These are phyloP conservation scores for Aspergillus hortae DNA, from an alignment of 2,329 filamentous ascomycete genomes.

Conservation along the genomic window DNA sequence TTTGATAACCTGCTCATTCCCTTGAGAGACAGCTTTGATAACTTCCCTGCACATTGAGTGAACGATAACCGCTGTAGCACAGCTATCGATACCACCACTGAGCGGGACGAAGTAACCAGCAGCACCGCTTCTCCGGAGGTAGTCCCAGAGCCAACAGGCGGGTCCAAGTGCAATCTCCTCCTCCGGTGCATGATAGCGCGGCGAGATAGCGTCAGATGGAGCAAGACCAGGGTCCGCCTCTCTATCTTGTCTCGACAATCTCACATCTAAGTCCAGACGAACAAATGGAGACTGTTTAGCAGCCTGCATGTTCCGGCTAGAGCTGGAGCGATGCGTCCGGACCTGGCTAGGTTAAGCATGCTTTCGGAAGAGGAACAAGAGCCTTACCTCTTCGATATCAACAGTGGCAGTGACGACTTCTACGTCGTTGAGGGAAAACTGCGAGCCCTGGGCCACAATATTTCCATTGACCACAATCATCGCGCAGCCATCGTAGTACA, in stretches of 20 bases:
- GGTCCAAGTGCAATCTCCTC: constrained; percentile 65
- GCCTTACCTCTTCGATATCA: constrained; percentile 68
- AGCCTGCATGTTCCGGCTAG: constrained; percentile 33
- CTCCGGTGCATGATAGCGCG: constrained; percentile 59
- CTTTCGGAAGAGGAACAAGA: constrained; percentile 11
- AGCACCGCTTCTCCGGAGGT: constrained; percentile 34
- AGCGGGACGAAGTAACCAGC: constrained; percentile 40
- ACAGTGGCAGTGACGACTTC: constrained; percentile 65
- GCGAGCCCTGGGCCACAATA: constrained; percentile 62
- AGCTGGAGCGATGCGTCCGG: constrained; percentile 28
- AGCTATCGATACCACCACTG: constrained; percentile 40
- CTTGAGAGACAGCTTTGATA: constrained; percentile 31
- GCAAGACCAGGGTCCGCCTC: constrained; percentile 45
- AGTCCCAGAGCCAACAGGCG: constrained; percentile 61
- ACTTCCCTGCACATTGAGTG: constrained; percentile 39
- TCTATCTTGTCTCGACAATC: constrained; percentile 30
- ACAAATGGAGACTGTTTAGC: constrained; percentile 28
- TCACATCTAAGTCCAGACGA: constrained; percentile 36
- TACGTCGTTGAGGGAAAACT: constrained; percentile 64
- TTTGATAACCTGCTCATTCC: constrained; percentile 50
- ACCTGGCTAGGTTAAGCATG: constrained; percentile 24
- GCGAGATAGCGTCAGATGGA: constrained; percentile 44
- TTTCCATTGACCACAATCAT: constrained; percentile 63
- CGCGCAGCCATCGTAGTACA: constrained; percentile 62
- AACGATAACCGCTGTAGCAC: constrained; percentile 37